Percentiles rank a stretch among this genome's conserved stretches.
Evolutionary conservation across 2,329 filamentous ascomycete species (phyloP).

Genomic region (Penicillium decumbens): DNA sequence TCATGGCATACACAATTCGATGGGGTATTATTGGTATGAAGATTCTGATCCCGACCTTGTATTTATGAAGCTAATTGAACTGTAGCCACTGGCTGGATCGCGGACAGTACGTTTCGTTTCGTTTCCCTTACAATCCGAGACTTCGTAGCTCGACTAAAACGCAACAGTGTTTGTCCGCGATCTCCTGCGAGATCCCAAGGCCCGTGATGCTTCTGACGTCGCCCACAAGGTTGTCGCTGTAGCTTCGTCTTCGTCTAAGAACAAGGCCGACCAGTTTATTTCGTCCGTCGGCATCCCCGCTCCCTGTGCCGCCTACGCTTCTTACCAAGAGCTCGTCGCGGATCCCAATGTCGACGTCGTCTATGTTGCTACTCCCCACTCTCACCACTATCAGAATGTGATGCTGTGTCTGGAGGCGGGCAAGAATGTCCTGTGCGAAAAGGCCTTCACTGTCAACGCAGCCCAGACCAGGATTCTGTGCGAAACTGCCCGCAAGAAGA

Average conservation of each 20-base stretch:
- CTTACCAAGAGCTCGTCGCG: conserved; percentile 73
- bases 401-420: conserved; percentile 78
- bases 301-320: conserved; percentile 68
- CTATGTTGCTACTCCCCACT: conserved; percentile 87
- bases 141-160: conserved; percentile 1
- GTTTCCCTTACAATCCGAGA: conserved; percentile 7
- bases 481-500: conserved; percentile 67
- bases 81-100: conserved; percentile 45
- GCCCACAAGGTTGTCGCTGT: conserved; percentile 73
- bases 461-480: conserved; percentile 68
- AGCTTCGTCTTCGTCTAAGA: conserved; percentile 68
- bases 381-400: conserved; percentile 86
- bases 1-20: conserved; percentile 36
- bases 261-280: conserved; percentile 68
- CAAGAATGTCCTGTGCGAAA: conserved; percentile 88
- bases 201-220: conserved; percentile 66
- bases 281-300: conserved; percentile 63
- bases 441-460: conserved; percentile 81
- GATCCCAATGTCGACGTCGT: conserved; percentile 77
- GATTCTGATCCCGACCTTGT: not conserved
- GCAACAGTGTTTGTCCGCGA: conserved; percentile 64
- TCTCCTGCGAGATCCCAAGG: conserved; percentile 66
- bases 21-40: conserved; percentile 45
- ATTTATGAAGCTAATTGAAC: conserved; percentile 14
- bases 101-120: conserved; percentile 36